Conservation (phyloP, 305 asterid species). For the Fraxinus nigra region DNA sequence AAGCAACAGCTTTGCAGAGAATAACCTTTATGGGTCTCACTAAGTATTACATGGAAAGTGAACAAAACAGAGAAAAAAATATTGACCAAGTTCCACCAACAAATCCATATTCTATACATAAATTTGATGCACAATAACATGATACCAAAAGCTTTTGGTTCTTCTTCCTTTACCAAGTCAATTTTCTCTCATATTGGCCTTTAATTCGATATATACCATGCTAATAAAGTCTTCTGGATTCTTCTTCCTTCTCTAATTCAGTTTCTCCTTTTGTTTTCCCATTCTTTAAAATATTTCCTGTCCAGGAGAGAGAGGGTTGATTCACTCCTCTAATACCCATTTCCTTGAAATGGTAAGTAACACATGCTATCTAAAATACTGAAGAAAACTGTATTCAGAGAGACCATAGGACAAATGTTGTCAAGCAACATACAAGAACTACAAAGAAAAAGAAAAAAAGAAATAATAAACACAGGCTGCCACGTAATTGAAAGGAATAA, state of each 20-base stretch:
- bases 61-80: neutral
- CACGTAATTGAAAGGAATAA: conserved; percentile 6
- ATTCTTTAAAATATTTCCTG: neutral
- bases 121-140: neutral
- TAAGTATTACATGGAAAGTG: neutral
- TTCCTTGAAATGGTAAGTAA: neutral
- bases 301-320: neutral
- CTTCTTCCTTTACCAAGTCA: neutral
- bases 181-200: neutral
- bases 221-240: neutral
- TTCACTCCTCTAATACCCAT: neutral
- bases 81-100: neutral
- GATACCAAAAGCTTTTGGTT: conserved; percentile 28
- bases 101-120: neutral
- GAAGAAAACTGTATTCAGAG: neutral
- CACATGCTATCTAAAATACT: neutral
- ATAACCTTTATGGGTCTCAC: neutral
- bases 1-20: neutral
- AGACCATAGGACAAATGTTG: neutral
- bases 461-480: neutral
- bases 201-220: neutral
- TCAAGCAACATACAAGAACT: neutral
- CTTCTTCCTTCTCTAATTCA: neutral
- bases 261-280: neutral
- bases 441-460: neutral